Evolutionary conservation across 768 basidiomycete species (phyloP).

Genomic region (Lentinula lateritia): DNA sequence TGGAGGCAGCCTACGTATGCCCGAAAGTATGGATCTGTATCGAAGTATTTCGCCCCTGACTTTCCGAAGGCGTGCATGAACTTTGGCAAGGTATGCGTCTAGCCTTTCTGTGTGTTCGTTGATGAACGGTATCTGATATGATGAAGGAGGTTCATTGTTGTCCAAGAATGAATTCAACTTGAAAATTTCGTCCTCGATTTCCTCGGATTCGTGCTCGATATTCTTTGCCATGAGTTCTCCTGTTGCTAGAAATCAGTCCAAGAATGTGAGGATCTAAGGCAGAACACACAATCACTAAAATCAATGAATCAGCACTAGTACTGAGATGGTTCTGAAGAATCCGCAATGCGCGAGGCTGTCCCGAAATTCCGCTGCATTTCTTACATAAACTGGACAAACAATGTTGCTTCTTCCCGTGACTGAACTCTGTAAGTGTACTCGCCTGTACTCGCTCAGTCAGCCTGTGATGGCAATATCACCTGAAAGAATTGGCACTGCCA

Average conservation of each 20-base stretch:
- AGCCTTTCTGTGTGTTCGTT: background rate
- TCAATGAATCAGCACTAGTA: no score
- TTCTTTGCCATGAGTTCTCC: no score
- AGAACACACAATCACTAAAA: no score
- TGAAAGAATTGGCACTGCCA: background rate
- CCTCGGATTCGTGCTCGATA: no score
- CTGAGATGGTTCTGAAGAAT: no score
- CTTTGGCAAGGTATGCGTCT: background rate
- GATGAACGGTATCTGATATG: background rate
- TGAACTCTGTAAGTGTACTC: background rate
- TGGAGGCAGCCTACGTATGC: background rate
- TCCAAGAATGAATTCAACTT: no score
- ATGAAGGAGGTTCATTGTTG: background rate
- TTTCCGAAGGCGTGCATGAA: background rate
- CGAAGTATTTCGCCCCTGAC: no score
- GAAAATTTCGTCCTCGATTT: no score
- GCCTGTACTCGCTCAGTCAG: background rate
- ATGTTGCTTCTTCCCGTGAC: background rate
- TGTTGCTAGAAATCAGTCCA: no score
- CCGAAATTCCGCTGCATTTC: background rate
- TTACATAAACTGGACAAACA: no score
- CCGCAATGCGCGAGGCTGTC: background rate
- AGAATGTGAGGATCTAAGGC: no score
- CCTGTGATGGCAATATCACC: background rate
- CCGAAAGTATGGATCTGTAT: background rate